Evolutionary conservation across 2,329 filamentous ascomycete genomes (phyloP).

Genomic region (Trichoderma oligosporum): DNA sequence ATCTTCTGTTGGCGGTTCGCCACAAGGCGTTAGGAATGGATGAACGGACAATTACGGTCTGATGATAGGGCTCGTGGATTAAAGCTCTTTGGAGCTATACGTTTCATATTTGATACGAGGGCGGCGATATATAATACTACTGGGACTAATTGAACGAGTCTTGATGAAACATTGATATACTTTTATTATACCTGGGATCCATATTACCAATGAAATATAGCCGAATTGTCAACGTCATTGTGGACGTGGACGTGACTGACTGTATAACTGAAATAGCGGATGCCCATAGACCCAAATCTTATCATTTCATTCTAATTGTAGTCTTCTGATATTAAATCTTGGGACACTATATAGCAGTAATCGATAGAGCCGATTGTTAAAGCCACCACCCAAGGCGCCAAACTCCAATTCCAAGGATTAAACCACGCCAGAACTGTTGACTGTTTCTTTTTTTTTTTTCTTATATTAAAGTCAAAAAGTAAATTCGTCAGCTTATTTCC

Average conservation of each 20-base stretch:
- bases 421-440: not conserved
- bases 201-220: not conserved
- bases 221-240: not conserved
- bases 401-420: slow-evolving; percentile 29
- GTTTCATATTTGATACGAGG: not conserved
- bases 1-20: not conserved
- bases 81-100: not conserved
- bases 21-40: slow-evolving; percentile 2
- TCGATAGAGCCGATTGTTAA: slow-evolving; percentile 19
- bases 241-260: not conserved
- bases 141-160: not conserved
- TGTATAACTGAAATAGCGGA: not conserved
- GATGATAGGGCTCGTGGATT: slow-evolving; percentile 3
- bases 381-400: slow-evolving; percentile 31
- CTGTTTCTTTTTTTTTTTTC: not conserved
- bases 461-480: not conserved
- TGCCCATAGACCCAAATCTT: not conserved
- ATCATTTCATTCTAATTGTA: slow-evolving; percentile 3
- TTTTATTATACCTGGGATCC: not conserved
- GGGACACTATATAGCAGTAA: slow-evolving; percentile 17
- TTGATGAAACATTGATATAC: not conserved
- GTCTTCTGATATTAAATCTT: slow-evolving; percentile 1
- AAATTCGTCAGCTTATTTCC: slow-evolving; percentile 27
- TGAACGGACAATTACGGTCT: slow-evolving; percentile 1
- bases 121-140: slow-evolving; percentile 11